phyloP scores from a whole-genome alignment of 2,329 filamentous ascomycete genomes.

The Cladosporium velox region DNA sequence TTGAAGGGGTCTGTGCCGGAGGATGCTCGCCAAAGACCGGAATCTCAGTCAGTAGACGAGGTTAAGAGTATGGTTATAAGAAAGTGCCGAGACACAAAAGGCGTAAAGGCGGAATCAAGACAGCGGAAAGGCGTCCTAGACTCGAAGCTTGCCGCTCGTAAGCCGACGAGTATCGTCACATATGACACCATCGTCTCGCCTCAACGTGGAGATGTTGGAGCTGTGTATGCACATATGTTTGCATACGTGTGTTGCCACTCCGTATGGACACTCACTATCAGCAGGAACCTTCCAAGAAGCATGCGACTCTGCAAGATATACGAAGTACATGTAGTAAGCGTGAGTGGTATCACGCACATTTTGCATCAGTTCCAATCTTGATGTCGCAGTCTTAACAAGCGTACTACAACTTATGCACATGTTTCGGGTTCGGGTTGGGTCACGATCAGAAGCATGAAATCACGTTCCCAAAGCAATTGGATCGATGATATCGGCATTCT shows the following conservation, averaged over 20 bases:
- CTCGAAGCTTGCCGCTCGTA: not conserved
- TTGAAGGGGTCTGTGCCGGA: not conserved
- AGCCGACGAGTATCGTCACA: not conserved
- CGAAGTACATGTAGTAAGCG: too few relatives aligned
- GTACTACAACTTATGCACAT: not conserved
- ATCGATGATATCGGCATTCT: too few relatives aligned
- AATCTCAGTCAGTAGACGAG: not conserved
- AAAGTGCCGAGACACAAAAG: not conserved
- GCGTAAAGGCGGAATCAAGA: not conserved
- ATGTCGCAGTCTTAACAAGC: not conserved
- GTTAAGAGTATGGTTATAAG: not conserved
- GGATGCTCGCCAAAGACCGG: too few relatives aligned
- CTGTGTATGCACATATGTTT: not conserved
- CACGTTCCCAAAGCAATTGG: not conserved
- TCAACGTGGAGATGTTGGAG: not conserved
- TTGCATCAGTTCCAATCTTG: not conserved
- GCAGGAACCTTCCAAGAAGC: too few relatives aligned
- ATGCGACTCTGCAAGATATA: too few relatives aligned
- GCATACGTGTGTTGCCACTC: not conserved
- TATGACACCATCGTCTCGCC: not conserved
- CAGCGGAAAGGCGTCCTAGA: not conserved
- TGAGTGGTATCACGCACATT: too few relatives aligned
- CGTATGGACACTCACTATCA: too few relatives aligned
- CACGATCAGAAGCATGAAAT: not conserved
- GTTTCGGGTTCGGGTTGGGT: not conserved